Evolutionary conservation across 2,329 filamentous ascomycete species (phyloP), one percentile per base, ranked within the genome.

Genomic region (Colletotrichum falcatum): DNA sequence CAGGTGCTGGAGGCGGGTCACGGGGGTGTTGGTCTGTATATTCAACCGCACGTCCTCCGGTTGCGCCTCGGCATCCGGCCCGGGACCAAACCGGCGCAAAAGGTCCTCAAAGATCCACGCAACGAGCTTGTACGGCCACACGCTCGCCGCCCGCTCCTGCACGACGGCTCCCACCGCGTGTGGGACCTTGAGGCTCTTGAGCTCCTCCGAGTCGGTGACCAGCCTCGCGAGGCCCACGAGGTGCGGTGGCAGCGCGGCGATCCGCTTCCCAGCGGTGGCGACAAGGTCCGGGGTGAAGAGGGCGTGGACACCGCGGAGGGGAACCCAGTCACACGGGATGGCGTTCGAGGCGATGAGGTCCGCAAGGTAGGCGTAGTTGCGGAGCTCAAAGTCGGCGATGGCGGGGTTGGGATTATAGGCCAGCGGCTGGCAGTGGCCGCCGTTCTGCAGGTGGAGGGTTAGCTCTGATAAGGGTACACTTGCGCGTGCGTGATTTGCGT

Each of bases 71-170:
- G 77, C 80, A 1, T 79, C 33, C 23, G 23, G 4, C 23, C 23
- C 23, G 12, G 33, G 33, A 3, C 53, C 73, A 68, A 79, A 76
- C 61, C 73, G 74, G 35, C 66, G 72, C 1, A 89, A 76, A 0
- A 93, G 85, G 11, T 83, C 79, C 77, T 93, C 89, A 0, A 97
- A 81, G 0, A 95, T 85, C 80, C 90, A 91, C 1, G 89, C 84
- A 2, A 97, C 90, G 23, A 97, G 87, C 81, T 96, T 97, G 80
- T 97, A 97, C 0, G 94, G 94, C 92, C 92, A 95, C 55, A 94
- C 78, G 74, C 89, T 89, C 0, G 90, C 92, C 0, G 93, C 92
- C 51, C 88, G 82, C 49, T 83, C 82, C 72, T 91, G 91, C 20
- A 91, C 81, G 4, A 94, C 85, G 7, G 90, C 92, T 2, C 90